These are phyloP conservation scores for Suillus subalutaceus DNA, from an alignment of 768 basidiomycete genomes.

Conservation along the genomic window DNA sequence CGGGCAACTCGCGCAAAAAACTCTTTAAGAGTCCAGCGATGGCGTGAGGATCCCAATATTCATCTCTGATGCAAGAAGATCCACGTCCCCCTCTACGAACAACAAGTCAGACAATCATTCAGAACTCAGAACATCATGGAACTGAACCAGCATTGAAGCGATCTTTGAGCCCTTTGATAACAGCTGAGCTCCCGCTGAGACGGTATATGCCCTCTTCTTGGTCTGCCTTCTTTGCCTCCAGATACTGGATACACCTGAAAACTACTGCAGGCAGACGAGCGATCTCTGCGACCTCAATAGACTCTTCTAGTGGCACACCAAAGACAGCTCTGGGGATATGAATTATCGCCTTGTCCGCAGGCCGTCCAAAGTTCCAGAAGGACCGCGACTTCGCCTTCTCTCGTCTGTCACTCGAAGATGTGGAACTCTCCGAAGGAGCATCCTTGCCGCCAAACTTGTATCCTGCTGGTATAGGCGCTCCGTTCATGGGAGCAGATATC, in stretches of 20 bases:
- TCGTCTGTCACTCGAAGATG: slow-evolving; percentile 62
- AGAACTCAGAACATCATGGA: slow-evolving; percentile 11
- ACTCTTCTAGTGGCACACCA: slow-evolving; percentile 84
- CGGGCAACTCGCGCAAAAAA: slow-evolving; percentile 91
- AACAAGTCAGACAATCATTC: slow-evolving; percentile 12
- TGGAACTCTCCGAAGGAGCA: slow-evolving; percentile 42
- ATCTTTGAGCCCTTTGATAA: slow-evolving; percentile 92
- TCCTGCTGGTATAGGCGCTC: slow-evolving; percentile 82
- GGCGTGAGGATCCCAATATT: slow-evolving; percentile 97
- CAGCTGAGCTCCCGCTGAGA: slow-evolving; percentile 90
- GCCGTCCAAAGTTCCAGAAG: slow-evolving; percentile 91
- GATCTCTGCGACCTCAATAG: slow-evolving; percentile 86
- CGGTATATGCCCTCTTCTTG: slow-evolving; percentile 98
- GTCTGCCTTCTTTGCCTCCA: slow-evolving; percentile 92
- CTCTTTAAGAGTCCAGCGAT: slow-evolving; percentile 94
- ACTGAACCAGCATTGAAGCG: slow-evolving; percentile 87
- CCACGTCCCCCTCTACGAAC: slow-evolving; percentile 88
- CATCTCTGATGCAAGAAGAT: slow-evolving; percentile 84
- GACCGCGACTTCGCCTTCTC: slow-evolving; percentile 91
- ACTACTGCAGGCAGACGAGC: slow-evolving; percentile 92
- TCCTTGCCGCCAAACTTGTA: slow-evolving; percentile 91
- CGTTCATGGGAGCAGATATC: slow-evolving; percentile 88
- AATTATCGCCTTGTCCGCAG: slow-evolving; percentile 45
- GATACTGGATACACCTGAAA: slow-evolving; percentile 93
- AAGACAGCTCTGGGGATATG: slow-evolving; percentile 77